A percentile compares a stretch with the other conserved stretches of the same genome.
Conservation (phyloP, 371 early-diverging fungal species). For the Rhizopus stolonifer region DNA sequence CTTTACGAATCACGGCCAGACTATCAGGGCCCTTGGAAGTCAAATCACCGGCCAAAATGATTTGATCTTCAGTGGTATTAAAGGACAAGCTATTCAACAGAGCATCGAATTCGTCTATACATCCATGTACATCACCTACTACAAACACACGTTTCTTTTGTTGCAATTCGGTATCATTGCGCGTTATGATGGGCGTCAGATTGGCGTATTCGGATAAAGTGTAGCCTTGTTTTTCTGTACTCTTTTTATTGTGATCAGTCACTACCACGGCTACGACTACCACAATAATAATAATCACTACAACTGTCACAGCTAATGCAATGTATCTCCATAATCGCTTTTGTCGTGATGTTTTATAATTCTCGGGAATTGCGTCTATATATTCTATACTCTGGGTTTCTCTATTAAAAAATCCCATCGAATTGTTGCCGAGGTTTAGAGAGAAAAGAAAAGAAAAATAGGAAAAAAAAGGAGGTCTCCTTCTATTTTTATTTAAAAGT, state of each 20-base stretch:
- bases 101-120: conserved; percentile 49
- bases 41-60: conserved; percentile 72
- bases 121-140: conserved; percentile 76
- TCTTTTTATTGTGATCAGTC: conserved; percentile 25
- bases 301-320: conserved; percentile 17
- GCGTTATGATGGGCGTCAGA: conserved; percentile 29
- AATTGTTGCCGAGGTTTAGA: background rate
- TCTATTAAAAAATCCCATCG: conserved; percentile 6
- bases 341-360: conserved; percentile 17
- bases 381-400: conserved; percentile 18
- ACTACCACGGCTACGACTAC: conserved; percentile 40
- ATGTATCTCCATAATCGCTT: conserved; percentile 24
- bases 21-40: conserved; percentile 71
- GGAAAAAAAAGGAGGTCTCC: background rate
- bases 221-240: conserved; percentile 11
- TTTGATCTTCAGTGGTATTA: conserved; percentile 43
- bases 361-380: conserved; percentile 15
- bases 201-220: conserved; percentile 43
- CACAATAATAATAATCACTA: conserved; percentile 33
- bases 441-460: background rate
- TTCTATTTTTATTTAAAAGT: background rate
- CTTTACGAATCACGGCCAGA: conserved; percentile 58
- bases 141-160: conserved; percentile 54
- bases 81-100: conserved; percentile 50
- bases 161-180: conserved; percentile 10